Conservation (phyloP, 768 basidiomycete genomes). For the Hortiboletus campestris region DNA sequence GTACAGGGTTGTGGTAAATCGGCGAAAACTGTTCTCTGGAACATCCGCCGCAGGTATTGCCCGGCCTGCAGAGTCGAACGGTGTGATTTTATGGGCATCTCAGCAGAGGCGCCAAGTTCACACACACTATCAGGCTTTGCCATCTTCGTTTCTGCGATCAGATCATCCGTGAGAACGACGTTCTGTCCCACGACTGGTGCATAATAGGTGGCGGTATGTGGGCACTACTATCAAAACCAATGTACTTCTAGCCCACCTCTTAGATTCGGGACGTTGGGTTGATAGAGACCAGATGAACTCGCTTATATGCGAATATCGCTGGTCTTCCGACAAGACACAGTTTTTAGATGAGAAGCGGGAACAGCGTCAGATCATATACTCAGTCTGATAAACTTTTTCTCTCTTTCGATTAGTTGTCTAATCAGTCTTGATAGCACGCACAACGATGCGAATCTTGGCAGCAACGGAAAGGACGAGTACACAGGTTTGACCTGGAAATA, state of each 20-base stretch:
- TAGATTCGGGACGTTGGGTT: conserved; percentile 4
- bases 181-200: conserved; percentile 2
- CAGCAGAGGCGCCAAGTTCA: neutral
- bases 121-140: neutral
- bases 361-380: neutral
- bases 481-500: conserved; percentile 9
- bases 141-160: neutral
- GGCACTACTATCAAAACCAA: neutral
- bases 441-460: conserved; percentile 8
- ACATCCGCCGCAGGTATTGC: conserved; percentile 20
- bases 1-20: conserved; percentile 12
- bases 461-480: conserved; percentile 4
- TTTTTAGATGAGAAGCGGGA: conserved; percentile 5
- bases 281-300: conserved; percentile 12
- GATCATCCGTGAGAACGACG: neutral
- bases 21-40: conserved; percentile 11
- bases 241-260: neutral
- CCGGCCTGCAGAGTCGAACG: conserved; percentile 6
- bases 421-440: conserved; percentile 10
- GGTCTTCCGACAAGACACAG: neutral
- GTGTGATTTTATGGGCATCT: conserved; percentile 1
- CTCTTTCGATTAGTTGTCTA: neutral
- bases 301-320: conserved; percentile 2
- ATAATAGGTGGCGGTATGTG: conserved; percentile 6
- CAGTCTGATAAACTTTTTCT: neutral